Evolutionary conservation across 495 filamentous ascomycete species (phyloP), one percentile per base, ranked within the genome.

Genomic region (Bryoglossum gracile): DNA sequence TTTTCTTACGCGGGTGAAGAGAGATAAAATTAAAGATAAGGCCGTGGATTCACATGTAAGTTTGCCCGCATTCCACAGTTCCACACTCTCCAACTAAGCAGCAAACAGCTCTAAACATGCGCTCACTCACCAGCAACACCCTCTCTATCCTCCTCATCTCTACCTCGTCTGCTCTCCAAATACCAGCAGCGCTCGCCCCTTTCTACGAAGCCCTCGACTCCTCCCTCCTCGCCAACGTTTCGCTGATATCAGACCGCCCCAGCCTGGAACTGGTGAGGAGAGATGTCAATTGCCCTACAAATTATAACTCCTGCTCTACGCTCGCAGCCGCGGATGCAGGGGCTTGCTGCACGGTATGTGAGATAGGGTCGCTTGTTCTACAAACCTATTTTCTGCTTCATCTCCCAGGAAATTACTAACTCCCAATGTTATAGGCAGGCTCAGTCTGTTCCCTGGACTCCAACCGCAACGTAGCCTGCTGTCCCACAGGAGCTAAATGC

Each of bases 401-500:
- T n/a, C n/a, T n/a, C n/a, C n/a, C n/a, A n/a, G n/a, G n/a, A n/a
- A n/a, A n/a, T n/a, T n/a, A n/a, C n/a, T n/a, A n/a, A n/a, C n/a
- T n/a, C n/a, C n/a, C n/a, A n/a, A n/a, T n/a, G n/a, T n/a, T n/a
- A n/a, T n/a, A n/a, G n/a, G 49, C 65, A 18, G 70, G 67, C 34
- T 68, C 75, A 10, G 66, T 66, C 26, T 86, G 82, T 59, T 72
- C 77, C 16, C 63, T 65, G 22, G 82, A 86, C 58, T 60, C 59
- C 24, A 76, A 73, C 16, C 66, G 76, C 51, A 72, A 83, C 48
- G 73, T 84, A 47, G 82, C 81, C 24, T 86, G 82, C 63, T 86
- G 82, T 62, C 78, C 80, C 5, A 68, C 63, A 9, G 72, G 75
- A 32, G 75, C 76, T 28, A 75, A 64, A 26, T 86, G 82, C 57